Conservation (phyloP, 228 moss, liverwort and hornwort genomes). For the Sphagnum magellanicum region DNA sequence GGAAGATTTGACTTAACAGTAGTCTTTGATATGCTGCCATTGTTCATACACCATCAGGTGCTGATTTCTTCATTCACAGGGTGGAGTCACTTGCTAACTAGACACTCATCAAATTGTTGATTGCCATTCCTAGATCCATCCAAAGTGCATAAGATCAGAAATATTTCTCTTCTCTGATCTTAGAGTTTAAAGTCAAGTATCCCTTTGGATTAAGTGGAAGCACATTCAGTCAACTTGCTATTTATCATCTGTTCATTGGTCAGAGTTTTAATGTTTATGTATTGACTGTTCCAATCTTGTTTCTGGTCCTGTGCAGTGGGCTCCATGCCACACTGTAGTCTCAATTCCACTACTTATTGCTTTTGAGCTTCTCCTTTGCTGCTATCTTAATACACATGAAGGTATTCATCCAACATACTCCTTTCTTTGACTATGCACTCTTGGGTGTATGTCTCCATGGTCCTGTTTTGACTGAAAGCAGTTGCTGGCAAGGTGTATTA, state of each 20-base stretch:
- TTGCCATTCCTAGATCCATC: no score
- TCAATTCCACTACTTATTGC: conserved; percentile 84
- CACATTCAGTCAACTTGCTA: no score
- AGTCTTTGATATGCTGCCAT: neutral
- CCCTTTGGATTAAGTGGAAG: neutral
- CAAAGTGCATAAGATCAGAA: no score
- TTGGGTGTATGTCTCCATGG: no score
- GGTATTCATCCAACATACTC: conserved; percentile 21
- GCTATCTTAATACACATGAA: conserved; percentile 74
- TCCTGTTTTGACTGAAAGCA: no score
- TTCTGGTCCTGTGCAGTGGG: conserved; percentile 60
- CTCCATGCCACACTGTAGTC: conserved; percentile 94
- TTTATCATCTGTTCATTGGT: no score
- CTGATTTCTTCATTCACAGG: neutral
- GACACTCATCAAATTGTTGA: neutral
- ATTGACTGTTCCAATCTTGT: neutral
- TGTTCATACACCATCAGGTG: neutral
- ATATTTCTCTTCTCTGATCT: no score
- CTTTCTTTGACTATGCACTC: no score
- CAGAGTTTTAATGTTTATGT: neutral
- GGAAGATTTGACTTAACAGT: neutral
- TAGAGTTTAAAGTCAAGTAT: neutral
- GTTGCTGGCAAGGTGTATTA: no score
- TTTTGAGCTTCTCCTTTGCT: conserved; percentile 93
- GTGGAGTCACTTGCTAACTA: neutral